phyloP scores from a whole-genome alignment of 2,329 filamentous ascomycete genomes.

The Tetracladium maxilliforme region DNA sequence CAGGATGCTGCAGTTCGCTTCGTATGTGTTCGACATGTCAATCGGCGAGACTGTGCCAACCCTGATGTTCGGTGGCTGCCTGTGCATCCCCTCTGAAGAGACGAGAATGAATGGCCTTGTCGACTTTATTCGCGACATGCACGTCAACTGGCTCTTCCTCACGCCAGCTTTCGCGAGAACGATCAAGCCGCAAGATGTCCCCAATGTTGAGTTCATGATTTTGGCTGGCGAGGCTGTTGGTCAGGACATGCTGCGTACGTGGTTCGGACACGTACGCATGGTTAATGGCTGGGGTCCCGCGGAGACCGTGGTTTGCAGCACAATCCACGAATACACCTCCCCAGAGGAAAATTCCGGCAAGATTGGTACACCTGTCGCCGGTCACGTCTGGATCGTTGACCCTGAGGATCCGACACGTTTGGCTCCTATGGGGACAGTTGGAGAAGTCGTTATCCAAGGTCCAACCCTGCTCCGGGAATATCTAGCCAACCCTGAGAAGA shows the following conservation, averaged over 20 bases:
- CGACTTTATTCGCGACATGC: slow-evolving; percentile 40
- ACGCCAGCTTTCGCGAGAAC: slow-evolving; percentile 55
- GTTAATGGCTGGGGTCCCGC: slow-evolving; percentile 60
- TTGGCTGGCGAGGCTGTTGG: slow-evolving; percentile 77
- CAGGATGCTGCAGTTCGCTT: slow-evolving; percentile 5
- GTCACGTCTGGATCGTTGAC: too few species aligned
- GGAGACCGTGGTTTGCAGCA: slow-evolving; percentile 72
- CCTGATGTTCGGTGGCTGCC: slow-evolving; percentile 9
- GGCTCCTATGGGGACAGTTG: slow-evolving; percentile 11
- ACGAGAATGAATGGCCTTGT: slow-evolving; percentile 61
- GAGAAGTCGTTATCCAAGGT: slow-evolving; percentile 25
- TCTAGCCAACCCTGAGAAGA: slow-evolving; percentile 40
- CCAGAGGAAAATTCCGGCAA: too few species aligned
- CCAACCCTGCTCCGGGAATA: slow-evolving; percentile 50
- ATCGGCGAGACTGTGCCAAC: slow-evolving; percentile 9
- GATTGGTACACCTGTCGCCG: too few species aligned
- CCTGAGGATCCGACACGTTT: slow-evolving; percentile 7
- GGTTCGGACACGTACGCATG: slow-evolving; percentile 17
- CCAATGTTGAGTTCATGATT: slow-evolving; percentile 57
- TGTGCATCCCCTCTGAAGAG: slow-evolving; percentile 52
- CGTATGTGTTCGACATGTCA: slow-evolving; percentile 8
- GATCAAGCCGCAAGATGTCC: slow-evolving; percentile 70
- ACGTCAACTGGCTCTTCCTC: slow-evolving; percentile 23
- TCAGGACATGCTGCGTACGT: slow-evolving; percentile 27
- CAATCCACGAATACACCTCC: too few species aligned